Base-by-base conservation (phyloP, 352 stramenopile genomes). In the Blastocystis sp. region DNA sequence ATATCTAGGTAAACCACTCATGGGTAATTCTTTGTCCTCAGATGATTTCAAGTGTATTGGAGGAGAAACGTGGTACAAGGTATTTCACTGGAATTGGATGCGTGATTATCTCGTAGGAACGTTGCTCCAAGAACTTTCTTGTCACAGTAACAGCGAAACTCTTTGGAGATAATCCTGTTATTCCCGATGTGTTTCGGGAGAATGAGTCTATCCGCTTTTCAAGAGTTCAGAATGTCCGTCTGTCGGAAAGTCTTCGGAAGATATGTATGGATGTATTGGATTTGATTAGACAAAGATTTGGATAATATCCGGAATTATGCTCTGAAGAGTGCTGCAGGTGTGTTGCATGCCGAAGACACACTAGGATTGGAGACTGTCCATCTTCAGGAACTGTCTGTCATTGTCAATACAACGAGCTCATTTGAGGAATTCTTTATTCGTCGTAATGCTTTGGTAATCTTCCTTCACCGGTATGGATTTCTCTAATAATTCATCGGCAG, bases 171-270 rank as follows among this genome's bases (percentile, higher is more conserved):
- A 77, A 42, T 3, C 65, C 59, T 35, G 19, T 11, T 14, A 54
- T 87, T 27, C 43, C 65, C 27, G 46, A 77, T 39, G 59, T 87
- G 11, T 87, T 87, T 63, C 54, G 77, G 1, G 43, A 74, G 27
- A 87, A 87, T n/a, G 77, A 87, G 46, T 87, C 77, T 3, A 87
- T 87, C n/a, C 59, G 65, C 43, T 87, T 87, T 46, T 87, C 77
- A 14, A 46, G 77, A 19, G 65, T 87, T 43, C 77, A 87, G 46
- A 87, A 87, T 51, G 74, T 87, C 67, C 59, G 77, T 27, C 39
- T 87, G 11, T 87, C 77, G 21, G 77, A 87, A 43, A 74, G 46
- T 61, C 39, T 87, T 24, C 56, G 77, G 32, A 87, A 87, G 43
- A 78, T 78, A 32, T 87, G 77, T 87, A 87, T 58, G 1, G 0